Evolutionary conservation across 2,329 filamentous ascomycete species (phyloP).

Genomic region (Fusarium vanettenii): DNA sequence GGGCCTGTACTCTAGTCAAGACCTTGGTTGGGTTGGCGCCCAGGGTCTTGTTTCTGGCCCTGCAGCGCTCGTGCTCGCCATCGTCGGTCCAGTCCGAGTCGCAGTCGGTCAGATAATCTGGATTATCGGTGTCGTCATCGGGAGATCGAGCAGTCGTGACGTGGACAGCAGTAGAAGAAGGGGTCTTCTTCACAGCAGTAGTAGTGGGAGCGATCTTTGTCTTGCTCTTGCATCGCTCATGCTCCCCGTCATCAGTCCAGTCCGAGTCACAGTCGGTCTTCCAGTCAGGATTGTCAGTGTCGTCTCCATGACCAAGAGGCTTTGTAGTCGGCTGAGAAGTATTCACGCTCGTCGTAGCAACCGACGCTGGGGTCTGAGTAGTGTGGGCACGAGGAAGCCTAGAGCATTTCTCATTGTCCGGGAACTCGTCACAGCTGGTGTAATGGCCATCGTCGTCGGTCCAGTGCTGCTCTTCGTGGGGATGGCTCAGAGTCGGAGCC

Average conservation of each 20-base stretch:
- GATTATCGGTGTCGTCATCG: not conserved
- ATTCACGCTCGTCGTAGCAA: not conserved
- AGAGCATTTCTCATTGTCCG: not conserved
- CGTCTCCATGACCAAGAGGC: not conserved
- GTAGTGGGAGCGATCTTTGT: not conserved
- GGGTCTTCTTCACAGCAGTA: not conserved
- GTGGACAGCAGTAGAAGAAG: not conserved
- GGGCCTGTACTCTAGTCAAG: not conserved
- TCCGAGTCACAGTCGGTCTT: conserved; percentile 1
- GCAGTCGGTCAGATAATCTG: not conserved
- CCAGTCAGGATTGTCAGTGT: not conserved
- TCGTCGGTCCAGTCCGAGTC: conserved; percentile 1
- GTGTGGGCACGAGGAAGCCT: not conserved
- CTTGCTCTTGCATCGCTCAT: not conserved
- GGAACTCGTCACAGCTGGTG: not conserved
- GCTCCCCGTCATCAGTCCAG: not conserved
- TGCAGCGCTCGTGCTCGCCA: not conserved
- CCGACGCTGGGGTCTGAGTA: not conserved
- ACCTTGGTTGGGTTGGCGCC: not conserved
- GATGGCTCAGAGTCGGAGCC: not conserved
- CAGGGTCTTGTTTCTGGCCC: not conserved
- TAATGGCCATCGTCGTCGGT: not conserved
- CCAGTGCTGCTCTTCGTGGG: not conserved
- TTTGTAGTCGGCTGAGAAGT: not conserved
- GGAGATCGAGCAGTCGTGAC: not conserved